Evolutionary conservation across 2,329 filamentous ascomycete genomes (phyloP).

Genomic region (Sarocladiaceae sp.): DNA sequence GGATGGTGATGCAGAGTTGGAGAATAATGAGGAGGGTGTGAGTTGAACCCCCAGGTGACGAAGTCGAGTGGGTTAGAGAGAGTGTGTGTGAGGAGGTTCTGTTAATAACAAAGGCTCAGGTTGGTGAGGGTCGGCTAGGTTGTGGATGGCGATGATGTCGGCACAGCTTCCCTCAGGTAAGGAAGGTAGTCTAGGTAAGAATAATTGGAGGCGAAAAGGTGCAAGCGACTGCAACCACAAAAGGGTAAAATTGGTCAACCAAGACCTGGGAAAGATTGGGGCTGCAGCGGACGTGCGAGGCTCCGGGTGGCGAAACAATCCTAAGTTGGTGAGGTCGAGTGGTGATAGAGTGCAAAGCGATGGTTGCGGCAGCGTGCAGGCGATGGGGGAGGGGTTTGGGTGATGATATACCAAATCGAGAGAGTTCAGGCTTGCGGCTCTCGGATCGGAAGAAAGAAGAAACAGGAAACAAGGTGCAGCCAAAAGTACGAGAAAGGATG

Average conservation of each 20-base stretch:
- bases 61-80: background rate
- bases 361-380: too few species aligned
- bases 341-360: too few species aligned
- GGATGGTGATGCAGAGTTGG: background rate
- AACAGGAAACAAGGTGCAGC: too few species aligned
- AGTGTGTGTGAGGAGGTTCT: background rate
- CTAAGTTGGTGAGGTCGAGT: background rate
- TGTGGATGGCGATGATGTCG: constrained; percentile 14
- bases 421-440: too few species aligned
- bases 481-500: too few species aligned
- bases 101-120: background rate
- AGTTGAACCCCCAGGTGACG: too few species aligned
- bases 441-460: too few species aligned
- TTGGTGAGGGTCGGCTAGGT: constrained; percentile 27
- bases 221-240: constrained; percentile 12
- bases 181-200: background rate
- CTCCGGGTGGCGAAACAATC: background rate
- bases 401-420: constrained; percentile 2
- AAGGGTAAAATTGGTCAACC: background rate
- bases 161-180: background rate
- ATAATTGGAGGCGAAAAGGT: constrained; percentile 3
- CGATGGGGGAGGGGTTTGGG: background rate
- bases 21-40: background rate
- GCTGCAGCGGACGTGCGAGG: background rate
- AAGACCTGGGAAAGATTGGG: too few species aligned